Conservation (phyloP, 2,329 filamentous ascomycete species). For the Fusarium compactum region DNA sequence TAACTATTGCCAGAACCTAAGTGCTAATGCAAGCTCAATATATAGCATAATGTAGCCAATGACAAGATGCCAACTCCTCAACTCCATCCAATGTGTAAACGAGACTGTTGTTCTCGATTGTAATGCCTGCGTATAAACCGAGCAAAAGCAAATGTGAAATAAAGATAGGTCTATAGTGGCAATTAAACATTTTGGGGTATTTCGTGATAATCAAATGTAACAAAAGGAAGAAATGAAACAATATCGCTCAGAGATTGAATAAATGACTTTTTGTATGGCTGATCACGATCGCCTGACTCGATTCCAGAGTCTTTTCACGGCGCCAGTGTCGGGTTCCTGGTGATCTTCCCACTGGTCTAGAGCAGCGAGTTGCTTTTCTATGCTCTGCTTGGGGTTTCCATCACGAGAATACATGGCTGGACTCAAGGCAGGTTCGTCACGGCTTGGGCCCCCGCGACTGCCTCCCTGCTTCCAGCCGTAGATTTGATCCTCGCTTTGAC, state of each 20-base stretch:
- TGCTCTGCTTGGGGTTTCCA: conserved; percentile 62
- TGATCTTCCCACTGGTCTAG: conserved; percentile 62
- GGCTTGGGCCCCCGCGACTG: conserved; percentile 59
- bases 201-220: conserved; percentile 28
- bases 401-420: conserved; percentile 48
- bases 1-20: conserved; percentile 26
- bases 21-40: background rate
- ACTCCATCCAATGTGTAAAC: conserved; percentile 39
- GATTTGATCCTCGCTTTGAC: conserved; percentile 77
- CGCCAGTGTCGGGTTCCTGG: conserved; percentile 58
- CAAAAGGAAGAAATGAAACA: conserved; percentile 13
- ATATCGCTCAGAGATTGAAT: conserved; percentile 2
- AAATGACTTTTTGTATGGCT: background rate
- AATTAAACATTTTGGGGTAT: conserved; percentile 45
- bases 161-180: conserved; percentile 24
- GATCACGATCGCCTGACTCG: conserved; percentile 63
- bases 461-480: conserved; percentile 72
- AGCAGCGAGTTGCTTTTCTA: conserved; percentile 65
- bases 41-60: conserved; percentile 5
- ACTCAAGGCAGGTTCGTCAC: conserved; percentile 50
- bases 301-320: conserved; percentile 75
- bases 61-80: conserved; percentile 31
- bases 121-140: conserved; percentile 16
- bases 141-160: conserved; percentile 8
- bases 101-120: conserved; percentile 28